Percentiles rank a stretch among this genome's conserved stretches.
Evolutionary conservation across 345 rosid genomes (phyloP).

Genomic region (Aquilaria yunnanensis): DNA sequence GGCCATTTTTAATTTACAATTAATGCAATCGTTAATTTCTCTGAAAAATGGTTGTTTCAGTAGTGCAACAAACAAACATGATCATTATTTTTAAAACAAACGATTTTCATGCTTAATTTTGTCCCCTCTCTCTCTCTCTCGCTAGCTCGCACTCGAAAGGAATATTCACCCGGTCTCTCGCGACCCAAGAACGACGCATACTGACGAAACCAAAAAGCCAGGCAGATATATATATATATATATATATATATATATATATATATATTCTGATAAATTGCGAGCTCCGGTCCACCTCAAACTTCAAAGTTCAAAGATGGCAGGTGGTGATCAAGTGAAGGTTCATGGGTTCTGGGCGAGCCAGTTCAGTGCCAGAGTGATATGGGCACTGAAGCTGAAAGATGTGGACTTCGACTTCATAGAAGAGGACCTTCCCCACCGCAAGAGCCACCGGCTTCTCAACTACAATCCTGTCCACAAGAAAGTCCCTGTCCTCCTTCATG

Average conservation of each 20-base stretch:
- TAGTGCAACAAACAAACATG: too few relatives aligned
- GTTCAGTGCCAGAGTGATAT: conserved; percentile 8
- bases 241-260: conserved; percentile 2
- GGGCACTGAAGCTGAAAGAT: conserved; percentile 15
- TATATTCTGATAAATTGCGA: neutral
- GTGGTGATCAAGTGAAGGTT: conserved; percentile 7
- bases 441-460: conserved; percentile 3
- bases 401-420: conserved; percentile 5
- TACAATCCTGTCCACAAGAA: conserved; percentile 11
- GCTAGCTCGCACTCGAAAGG: too few relatives aligned
- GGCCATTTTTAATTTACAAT: too few relatives aligned
- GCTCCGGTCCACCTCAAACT: neutral
- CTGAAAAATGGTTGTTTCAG: too few relatives aligned
- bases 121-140: too few relatives aligned
- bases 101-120: too few relatives aligned
- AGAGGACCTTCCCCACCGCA: conserved; percentile 5
- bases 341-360: conserved; percentile 14
- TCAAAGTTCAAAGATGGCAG: too few relatives aligned
- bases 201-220: neutral
- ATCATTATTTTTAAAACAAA: too few relatives aligned
- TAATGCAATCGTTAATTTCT: too few relatives aligned
- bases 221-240: neutral
- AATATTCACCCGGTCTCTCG: too few relatives aligned
- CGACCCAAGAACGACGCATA: too few relatives aligned
- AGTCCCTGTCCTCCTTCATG: conserved; percentile 10